These are phyloP conservation scores for Colletotrichum limetticola DNA, from an alignment of 2,329 filamentous ascomycete genomes.

Conservation along the genomic window DNA sequence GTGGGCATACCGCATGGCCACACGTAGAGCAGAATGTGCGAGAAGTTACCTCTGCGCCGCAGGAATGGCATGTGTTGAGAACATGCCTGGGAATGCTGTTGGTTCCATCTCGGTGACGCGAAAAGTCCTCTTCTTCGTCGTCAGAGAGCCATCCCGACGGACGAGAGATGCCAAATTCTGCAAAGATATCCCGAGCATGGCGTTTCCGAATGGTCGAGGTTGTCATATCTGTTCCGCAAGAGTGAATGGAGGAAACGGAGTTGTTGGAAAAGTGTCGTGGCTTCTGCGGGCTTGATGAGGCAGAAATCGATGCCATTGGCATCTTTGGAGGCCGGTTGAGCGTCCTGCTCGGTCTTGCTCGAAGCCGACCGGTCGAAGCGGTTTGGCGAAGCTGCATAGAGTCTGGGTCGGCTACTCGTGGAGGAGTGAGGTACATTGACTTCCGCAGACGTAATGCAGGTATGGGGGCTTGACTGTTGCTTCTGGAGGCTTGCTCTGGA, in stretches of 20 bases:
- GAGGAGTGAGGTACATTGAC: not conserved
- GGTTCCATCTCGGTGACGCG: constrained; percentile 42
- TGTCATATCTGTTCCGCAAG: constrained; percentile 40
- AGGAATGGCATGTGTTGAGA: constrained; percentile 60
- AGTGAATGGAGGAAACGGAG: constrained; percentile 29
- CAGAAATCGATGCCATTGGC: not conserved
- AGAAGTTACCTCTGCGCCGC: constrained; percentile 52
- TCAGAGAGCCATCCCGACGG: constrained; percentile 60
- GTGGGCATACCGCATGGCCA: constrained; percentile 61
- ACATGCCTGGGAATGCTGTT: constrained; percentile 42
- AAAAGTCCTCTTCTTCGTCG: constrained; percentile 42
- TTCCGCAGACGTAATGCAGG: constrained; percentile 2
- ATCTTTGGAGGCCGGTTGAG: not conserved
- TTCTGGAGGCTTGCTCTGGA: not conserved
- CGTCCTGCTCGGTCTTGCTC: not conserved
- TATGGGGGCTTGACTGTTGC: not conserved
- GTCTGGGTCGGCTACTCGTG: not conserved
- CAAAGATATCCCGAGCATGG: constrained; percentile 59
- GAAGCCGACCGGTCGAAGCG: constrained; percentile 26
- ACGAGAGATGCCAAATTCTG: constrained; percentile 56
- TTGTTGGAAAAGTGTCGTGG: constrained; percentile 16
- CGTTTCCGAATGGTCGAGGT: constrained; percentile 49
- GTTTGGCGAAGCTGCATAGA: constrained; percentile 13
- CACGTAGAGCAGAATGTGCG: constrained; percentile 57
- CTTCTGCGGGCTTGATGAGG: not conserved